phyloP scores from a whole-genome alignment of 805 yeast species.

The Candida ponderosae region DNA sequence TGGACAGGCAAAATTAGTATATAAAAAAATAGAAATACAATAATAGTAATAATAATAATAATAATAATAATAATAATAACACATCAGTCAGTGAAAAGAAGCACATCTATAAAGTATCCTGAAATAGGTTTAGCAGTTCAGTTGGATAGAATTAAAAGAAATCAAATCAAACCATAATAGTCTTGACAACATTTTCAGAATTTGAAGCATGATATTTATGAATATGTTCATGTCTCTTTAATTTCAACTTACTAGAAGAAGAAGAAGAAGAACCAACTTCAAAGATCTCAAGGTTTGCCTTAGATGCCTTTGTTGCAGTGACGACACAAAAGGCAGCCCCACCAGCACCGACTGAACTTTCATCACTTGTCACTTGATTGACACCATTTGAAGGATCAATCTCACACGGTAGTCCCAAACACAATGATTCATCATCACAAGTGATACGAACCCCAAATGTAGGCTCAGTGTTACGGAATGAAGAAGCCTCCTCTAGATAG shows the following conservation, averaged over 20 bases:
- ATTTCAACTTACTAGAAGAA: background rate
- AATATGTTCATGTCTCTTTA: conserved; percentile 9
- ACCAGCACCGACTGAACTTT: conserved; percentile 42
- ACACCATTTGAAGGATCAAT: conserved; percentile 68
- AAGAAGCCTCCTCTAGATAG: conserved; percentile 51
- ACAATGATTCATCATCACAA: conserved; percentile 62
- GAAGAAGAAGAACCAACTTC: conserved; percentile 11
- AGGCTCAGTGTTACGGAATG: conserved; percentile 51
- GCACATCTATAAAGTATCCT: no score
- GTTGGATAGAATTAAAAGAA: no score
- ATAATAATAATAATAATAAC: no score
- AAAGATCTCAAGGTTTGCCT: conserved; percentile 71
- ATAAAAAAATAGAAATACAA: no score
- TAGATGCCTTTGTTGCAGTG: conserved; percentile 57
- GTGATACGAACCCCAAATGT: conserved; percentile 63
- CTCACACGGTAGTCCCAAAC: conserved; percentile 74
- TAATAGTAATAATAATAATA: no score
- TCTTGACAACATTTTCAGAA: conserved; percentile 6
- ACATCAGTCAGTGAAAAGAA: no score
- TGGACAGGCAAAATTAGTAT: no score
- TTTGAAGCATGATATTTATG: conserved; percentile 1
- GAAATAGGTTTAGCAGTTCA: no score
- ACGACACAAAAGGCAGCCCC: conserved; percentile 81
- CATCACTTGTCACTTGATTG: conserved; percentile 41
- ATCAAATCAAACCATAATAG: no score